These are phyloP conservation scores for Metschnikowia kofuensis DNA, from an alignment of 805 yeast genomes.

Conservation along the genomic window DNA sequence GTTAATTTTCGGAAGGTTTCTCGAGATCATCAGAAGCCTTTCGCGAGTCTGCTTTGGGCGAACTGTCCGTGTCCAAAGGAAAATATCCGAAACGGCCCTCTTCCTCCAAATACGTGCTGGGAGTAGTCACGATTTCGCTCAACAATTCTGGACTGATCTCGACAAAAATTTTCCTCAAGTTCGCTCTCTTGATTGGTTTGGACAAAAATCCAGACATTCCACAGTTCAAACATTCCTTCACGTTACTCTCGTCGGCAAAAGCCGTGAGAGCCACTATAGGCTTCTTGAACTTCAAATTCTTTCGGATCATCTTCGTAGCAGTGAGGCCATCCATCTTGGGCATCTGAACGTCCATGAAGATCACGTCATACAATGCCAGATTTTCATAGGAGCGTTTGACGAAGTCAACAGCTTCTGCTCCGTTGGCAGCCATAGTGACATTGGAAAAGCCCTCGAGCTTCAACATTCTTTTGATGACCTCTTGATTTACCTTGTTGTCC, in stretches of 20 bases:
- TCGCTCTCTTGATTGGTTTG: slow-evolving; percentile 78
- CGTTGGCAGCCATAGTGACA: slow-evolving; percentile 82
- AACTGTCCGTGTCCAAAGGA: not conserved
- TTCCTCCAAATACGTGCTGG: slow-evolving; percentile 16
- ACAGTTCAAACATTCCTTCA: slow-evolving; percentile 76
- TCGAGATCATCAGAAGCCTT: too few species aligned
- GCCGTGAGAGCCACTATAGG: slow-evolving; percentile 96
- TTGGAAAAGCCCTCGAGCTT: slow-evolving; percentile 73
- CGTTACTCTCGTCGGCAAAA: slow-evolving; percentile 89
- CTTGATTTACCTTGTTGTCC: slow-evolving; percentile 91
- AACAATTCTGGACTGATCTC: slow-evolving; percentile 42
- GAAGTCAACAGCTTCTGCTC: slow-evolving; percentile 78
- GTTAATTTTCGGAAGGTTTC: too few species aligned
- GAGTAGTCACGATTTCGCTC: slow-evolving; percentile 34
- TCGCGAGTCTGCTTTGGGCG: too few species aligned
- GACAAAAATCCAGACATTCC: slow-evolving; percentile 93
- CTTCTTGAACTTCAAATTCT: slow-evolving; percentile 52
- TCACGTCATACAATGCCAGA: slow-evolving; percentile 55
- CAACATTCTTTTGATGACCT: slow-evolving; percentile 87
- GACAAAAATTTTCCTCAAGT: slow-evolving; percentile 54
- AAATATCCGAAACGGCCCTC: slow-evolving; percentile 5
- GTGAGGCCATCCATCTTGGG: slow-evolving; percentile 87
- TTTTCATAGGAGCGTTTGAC: slow-evolving; percentile 48
- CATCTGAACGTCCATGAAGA: slow-evolving; percentile 98
- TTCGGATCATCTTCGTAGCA: slow-evolving; percentile 74